A percentile compares a stretch with the other conserved stretches of the same genome.
Conservation (phyloP, 768 basidiomycete species). For the Punctularia strigosozonata region DNA sequence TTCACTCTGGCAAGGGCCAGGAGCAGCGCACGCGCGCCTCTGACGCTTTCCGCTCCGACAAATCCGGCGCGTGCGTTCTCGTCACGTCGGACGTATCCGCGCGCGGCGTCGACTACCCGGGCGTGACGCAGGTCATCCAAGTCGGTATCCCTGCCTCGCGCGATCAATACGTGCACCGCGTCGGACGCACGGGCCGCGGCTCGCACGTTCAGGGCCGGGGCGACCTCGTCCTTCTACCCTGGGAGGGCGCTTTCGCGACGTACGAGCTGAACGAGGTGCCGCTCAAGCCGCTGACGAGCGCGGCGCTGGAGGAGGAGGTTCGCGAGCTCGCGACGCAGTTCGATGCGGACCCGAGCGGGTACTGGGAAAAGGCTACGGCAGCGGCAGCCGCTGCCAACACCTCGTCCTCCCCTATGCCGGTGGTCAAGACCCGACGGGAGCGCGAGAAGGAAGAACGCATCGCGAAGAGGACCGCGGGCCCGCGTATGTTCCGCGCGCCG, state of each 20-base stretch:
- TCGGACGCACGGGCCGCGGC: conserved; percentile 76
- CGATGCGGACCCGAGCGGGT: conserved; percentile 31
- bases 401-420: background rate
- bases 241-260: conserved; percentile 61
- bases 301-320: conserved; percentile 35
- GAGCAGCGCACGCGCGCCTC: conserved; percentile 43
- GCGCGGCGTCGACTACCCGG: conserved; percentile 82
- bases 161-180: conserved; percentile 77
- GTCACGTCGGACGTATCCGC: conserved; percentile 86
- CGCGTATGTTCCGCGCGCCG: conserved; percentile 7
- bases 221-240: conserved; percentile 71
- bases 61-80: conserved; percentile 44
- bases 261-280: conserved; percentile 57
- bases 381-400: background rate
- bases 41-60: conserved; percentile 45
- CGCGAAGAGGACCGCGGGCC: conserved; percentile 4
- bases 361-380: no score
- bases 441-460: conserved; percentile 10
- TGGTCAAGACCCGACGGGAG: conserved; percentile 1
- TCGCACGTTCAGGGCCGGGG: conserved; percentile 49
- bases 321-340: conserved; percentile 30
- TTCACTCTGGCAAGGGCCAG: conserved; percentile 70
- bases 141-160: conserved; percentile 62
- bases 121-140: conserved; percentile 84
- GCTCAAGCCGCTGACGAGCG: conserved; percentile 43